phyloP scores from a whole-genome alignment of 2,329 filamentous ascomycete species.

The Xylariales sp. region DNA sequence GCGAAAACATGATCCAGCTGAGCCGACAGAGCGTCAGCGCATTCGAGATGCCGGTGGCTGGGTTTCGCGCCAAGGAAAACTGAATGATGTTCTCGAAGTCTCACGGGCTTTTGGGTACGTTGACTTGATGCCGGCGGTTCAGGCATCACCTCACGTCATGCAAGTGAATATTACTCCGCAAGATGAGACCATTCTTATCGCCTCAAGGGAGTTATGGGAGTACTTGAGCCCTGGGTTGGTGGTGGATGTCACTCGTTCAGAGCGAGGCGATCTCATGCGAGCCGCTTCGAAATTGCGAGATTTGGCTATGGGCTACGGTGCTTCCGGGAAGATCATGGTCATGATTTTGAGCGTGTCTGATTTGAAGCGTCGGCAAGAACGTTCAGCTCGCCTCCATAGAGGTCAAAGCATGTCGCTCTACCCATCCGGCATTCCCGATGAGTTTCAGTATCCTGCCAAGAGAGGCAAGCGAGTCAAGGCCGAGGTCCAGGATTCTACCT shows the following conservation, averaged over 20 bases:
- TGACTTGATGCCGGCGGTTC: constrained; percentile 85
- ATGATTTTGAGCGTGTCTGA: constrained; percentile 96
- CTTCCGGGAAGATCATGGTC: constrained; percentile 94
- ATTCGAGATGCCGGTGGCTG: constrained; percentile 94
- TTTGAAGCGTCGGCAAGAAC: constrained; percentile 75
- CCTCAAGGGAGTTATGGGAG: constrained; percentile 92
- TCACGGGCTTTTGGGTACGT: constrained; percentile 95
- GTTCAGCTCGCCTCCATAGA: constrained; percentile 61
- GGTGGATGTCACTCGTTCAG: constrained; percentile 84
- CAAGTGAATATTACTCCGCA: constrained; percentile 77
- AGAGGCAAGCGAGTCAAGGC: constrained; percentile 60
- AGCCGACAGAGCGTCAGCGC: constrained; percentile 75
- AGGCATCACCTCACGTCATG: constrained; percentile 81
- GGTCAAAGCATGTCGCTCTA: constrained; percentile 84
- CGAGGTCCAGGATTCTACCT: constrained; percentile 75
- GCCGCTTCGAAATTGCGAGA: constrained; percentile 93
- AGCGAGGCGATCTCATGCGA: constrained; percentile 86
- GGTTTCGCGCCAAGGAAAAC: constrained; percentile 88
- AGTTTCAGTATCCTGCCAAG: constrained; percentile 59
- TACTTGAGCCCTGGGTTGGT: constrained; percentile 86
- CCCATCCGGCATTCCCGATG: constrained; percentile 68
- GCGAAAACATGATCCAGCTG: constrained; percentile 88
- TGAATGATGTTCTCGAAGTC: constrained; percentile 88
- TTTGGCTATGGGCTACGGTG: constrained; percentile 91
- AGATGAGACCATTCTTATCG: constrained; percentile 90